These are phyloP conservation scores for Agastache rugosa DNA, from an alignment of 257 asterid species.

Conservation along the genomic window DNA sequence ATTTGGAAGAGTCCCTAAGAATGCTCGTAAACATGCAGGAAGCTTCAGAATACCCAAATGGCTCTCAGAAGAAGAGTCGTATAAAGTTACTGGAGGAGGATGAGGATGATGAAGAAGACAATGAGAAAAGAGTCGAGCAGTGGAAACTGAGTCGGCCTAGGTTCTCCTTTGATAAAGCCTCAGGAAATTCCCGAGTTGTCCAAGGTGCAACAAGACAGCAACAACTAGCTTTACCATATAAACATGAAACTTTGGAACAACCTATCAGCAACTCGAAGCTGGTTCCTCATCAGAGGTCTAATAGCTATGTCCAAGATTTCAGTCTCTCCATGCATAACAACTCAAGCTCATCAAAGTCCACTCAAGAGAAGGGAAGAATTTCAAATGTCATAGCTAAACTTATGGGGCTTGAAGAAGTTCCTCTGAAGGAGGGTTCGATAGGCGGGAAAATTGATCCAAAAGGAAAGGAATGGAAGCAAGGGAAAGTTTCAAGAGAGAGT, in stretches of 20 bases:
- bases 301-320: slow-evolving; percentile 57
- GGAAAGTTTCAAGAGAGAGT: slow-evolving; percentile 34
- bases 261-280: slow-evolving; percentile 35
- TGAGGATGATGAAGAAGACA: slow-evolving; percentile 58
- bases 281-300: slow-evolving; percentile 56
- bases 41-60: slow-evolving; percentile 47
- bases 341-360: slow-evolving; percentile 41
- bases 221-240: slow-evolving; percentile 53
- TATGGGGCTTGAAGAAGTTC: slow-evolving; percentile 90
- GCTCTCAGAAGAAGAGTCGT: slow-evolving; percentile 50
- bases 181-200: slow-evolving; percentile 38
- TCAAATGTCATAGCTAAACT: slow-evolving; percentile 91
- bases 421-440: slow-evolving; percentile 44
- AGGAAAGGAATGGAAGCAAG: slow-evolving; percentile 31
- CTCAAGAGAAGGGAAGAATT: slow-evolving; percentile 66
- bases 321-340: slow-evolving; percentile 35
- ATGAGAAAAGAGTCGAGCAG: slow-evolving; percentile 45
- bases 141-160: slow-evolving; percentile 70
- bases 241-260: slow-evolving; percentile 46
- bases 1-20: slow-evolving; percentile 83
- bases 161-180: slow-evolving; percentile 80
- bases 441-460: slow-evolving; percentile 40
- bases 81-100: slow-evolving; percentile 71
- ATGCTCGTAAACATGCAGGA: slow-evolving; percentile 78
- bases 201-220: slow-evolving; percentile 44